Base-by-base conservation (phyloP, 2,329 filamentous ascomycete genomes). In the Claviceps spartinae region DNA sequence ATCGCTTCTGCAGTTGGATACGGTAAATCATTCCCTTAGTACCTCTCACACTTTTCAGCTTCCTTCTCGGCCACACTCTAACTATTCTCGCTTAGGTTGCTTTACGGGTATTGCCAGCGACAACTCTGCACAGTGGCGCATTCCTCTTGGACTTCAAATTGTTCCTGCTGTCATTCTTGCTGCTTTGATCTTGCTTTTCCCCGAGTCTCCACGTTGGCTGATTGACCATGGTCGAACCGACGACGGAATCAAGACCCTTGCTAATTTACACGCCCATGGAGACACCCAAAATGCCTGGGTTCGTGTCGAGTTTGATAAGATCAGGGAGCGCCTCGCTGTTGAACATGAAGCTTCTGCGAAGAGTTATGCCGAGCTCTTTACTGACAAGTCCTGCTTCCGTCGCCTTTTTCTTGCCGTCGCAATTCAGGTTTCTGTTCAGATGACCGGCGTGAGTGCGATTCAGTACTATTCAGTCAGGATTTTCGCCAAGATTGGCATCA, bases 401-500 rank as follows among this genome's bases (percentile, higher is more conserved):
- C 44, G 44, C n/a, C 44, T 47, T 1, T 47, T 47, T 16, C 44
- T 47, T 20, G 44, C 44, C 44, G 44, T 47, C 5, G 44, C 44
- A 8, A 47, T 47, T 7, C 44, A 47, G 3, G 44, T 47, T 30
- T 47, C 44, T 4, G 44, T 47, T 14, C 44, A 47, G 22, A 47
- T 47, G 44, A 47, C 44, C 20, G 44, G 44, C 20, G 44, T 47
- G n/a, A 47, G 44, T 20, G 44, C 44, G 5, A 47, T 47, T 11
- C 44, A 47, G 44, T 47, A 47, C n/a, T 47, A 47, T 14, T 47
- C 44, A 16, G 44, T 47, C 26, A 36, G 4, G 9, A 47, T 47
- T n/a, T 47, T 47, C 6, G 26, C 44, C 44, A 47, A 47, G n/a
- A 47, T 47, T 20, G 44, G 44, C n/a, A 47, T 47, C n/a, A 47